Evolutionary conservation across 225 moss, liverwort and hornwort genomes (phyloP).

Genomic region (Thuidium tamariscinum): DNA sequence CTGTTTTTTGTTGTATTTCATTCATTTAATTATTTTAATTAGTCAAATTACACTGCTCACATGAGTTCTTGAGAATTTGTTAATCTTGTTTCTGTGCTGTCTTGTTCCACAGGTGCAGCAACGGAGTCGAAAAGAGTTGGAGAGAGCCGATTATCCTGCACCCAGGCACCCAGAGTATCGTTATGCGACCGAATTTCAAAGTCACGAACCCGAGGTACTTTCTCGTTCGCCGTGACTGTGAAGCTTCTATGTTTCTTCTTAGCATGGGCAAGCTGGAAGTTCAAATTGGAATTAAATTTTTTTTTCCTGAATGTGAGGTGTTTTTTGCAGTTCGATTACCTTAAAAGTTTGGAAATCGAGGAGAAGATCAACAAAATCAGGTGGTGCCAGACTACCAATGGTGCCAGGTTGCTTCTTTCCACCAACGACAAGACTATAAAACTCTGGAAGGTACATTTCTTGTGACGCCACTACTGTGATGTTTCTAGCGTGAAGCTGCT

Average conservation of each 20-base stretch:
- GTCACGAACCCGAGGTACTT: slow-evolving; percentile 92
- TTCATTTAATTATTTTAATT: not conserved
- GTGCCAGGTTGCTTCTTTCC: slow-evolving; percentile 84
- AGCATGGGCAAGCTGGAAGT: not conserved
- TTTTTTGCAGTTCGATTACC: slow-evolving; percentile 82
- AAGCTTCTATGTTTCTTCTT: not conserved
- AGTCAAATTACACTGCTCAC: not conserved
- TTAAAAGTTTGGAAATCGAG: slow-evolving; percentile 99
- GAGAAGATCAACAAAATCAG: slow-evolving; percentile 99
- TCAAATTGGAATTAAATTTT: not conserved
- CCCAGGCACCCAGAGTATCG: slow-evolving; percentile 96
- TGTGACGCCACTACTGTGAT: not conserved
- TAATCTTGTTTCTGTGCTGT: not conserved
- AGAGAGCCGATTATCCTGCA: slow-evolving; percentile 75
- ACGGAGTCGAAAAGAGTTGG: slow-evolving; percentile 86
- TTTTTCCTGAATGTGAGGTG: not conserved
- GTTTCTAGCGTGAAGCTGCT: not conserved
- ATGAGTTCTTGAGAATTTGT: not conserved
- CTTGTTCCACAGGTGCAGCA: slow-evolving; percentile 23
- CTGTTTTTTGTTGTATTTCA: not conserved
- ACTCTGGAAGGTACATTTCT: slow-evolving; percentile 80
- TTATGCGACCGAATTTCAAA: slow-evolving; percentile 96
- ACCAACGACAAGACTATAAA: slow-evolving; percentile 99
- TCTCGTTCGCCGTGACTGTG: not conserved
- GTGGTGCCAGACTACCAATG: slow-evolving; percentile 94